Percentiles rank a stretch among this genome's conserved stretches.
phyloP scores from a whole-genome alignment of 2,329 filamentous ascomycete species.

The Colletotrichum australisinense region DNA sequence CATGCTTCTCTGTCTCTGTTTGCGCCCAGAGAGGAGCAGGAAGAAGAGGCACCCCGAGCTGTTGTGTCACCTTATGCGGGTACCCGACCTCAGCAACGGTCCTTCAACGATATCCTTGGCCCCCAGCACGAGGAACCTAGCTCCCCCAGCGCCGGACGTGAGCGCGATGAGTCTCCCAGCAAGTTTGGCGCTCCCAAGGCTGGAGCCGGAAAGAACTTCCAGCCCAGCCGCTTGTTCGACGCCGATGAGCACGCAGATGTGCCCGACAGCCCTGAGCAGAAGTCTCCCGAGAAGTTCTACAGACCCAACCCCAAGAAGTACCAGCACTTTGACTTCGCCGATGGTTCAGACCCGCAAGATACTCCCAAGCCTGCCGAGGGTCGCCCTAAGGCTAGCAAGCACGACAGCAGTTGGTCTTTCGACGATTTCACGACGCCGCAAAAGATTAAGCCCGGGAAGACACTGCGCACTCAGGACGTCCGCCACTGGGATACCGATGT shows the following conservation, averaged over 20 bases:
- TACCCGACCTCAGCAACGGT: slow-evolving; percentile 72
- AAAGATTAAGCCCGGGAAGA: slow-evolving; percentile 73
- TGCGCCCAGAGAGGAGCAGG: slow-evolving; percentile 71
- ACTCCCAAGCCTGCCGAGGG: slow-evolving; percentile 57
- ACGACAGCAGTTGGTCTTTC: slow-evolving; percentile 85
- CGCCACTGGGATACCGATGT: slow-evolving; percentile 85
- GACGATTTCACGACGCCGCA: slow-evolving; percentile 87
- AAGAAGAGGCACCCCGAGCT: slow-evolving; percentile 39
- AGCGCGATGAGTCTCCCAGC: slow-evolving; percentile 63
- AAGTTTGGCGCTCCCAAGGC: slow-evolving; percentile 61
- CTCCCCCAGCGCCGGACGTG: slow-evolving; percentile 54
- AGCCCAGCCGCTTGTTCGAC: slow-evolving; percentile 73
- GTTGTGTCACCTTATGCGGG: slow-evolving; percentile 73
- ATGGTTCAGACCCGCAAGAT: slow-evolving; percentile 68
- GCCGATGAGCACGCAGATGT: slow-evolving; percentile 57
- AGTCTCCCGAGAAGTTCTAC: slow-evolving; percentile 57
- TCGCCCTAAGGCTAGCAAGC: slow-evolving; percentile 65
- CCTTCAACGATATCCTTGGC: slow-evolving; percentile 78
- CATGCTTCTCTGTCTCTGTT: slow-evolving; percentile 82
- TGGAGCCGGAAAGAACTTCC: slow-evolving; percentile 71
- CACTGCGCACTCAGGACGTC: slow-evolving; percentile 73
- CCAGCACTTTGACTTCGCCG: slow-evolving; percentile 85
- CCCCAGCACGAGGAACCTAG: slow-evolving; percentile 49
- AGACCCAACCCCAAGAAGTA: slow-evolving; percentile 83
- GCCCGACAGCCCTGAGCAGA: slow-evolving; percentile 55